Percentiles rank a stretch among this genome's conserved stretches.
Conservation (phyloP, 805 yeast genomes). For the Wickerhamiella brachini region DNA sequence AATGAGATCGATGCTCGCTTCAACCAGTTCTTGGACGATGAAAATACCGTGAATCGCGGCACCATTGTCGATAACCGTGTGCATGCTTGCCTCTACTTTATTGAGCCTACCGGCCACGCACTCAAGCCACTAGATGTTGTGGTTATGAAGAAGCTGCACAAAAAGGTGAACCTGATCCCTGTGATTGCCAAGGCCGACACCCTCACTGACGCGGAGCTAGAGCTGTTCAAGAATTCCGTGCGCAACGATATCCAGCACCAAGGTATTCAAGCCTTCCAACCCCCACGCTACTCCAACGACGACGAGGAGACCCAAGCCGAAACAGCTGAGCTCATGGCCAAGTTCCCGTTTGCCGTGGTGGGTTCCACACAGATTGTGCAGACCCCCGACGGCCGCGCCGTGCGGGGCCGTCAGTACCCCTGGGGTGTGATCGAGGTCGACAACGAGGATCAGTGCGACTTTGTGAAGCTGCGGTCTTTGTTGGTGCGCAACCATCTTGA, state of each 20-base stretch:
- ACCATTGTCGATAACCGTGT: constrained; percentile 66
- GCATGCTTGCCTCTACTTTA: constrained; percentile 86
- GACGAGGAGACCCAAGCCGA: constrained; percentile 69
- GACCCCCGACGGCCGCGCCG: constrained; percentile 57
- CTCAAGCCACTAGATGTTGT: constrained; percentile 78
- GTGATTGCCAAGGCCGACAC: constrained; percentile 92
- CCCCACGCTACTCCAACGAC: constrained; percentile 63
- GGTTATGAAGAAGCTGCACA: constrained; percentile 76
- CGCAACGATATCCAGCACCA: constrained; percentile 63
- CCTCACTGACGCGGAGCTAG: constrained; percentile 73
- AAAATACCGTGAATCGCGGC: constrained; percentile 67
- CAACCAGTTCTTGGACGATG: constrained; percentile 79
- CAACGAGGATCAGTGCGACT: constrained; percentile 87
- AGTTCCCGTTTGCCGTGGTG: constrained; percentile 84
- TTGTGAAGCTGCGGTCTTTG: constrained; percentile 75
- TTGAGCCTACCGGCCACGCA: constrained; percentile 95
- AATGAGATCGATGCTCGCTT: constrained; percentile 78
- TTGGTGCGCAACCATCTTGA: constrained; percentile 83
- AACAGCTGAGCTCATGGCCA: constrained; percentile 51
- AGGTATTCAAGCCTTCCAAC: constrained; percentile 62
- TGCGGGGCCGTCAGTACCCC: constrained; percentile 88
- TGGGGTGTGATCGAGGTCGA: constrained; percentile 97
- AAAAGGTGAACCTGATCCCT: constrained; percentile 87
- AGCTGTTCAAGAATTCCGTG: constrained; percentile 61
- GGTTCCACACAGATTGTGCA: constrained; percentile 69